phyloP scores from a whole-genome alignment of 208 protist species.

The Trypanosomatidae sp. region DNA sequence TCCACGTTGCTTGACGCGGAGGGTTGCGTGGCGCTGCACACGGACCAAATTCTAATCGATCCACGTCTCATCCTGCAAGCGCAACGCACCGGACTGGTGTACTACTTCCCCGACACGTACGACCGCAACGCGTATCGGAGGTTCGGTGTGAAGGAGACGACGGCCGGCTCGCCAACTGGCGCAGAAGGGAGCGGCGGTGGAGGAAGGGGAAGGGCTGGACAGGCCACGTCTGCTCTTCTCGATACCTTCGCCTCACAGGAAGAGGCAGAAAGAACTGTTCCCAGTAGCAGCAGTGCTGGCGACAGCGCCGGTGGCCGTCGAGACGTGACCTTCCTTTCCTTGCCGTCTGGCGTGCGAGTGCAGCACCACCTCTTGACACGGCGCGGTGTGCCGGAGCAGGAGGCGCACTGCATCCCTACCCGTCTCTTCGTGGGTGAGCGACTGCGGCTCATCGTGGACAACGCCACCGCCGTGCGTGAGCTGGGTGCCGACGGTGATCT shows the following conservation, averaged over 20 bases:
- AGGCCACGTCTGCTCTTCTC: conserved; percentile 20
- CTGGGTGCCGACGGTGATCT: conserved; percentile 5
- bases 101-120: conserved; percentile 77
- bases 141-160: conserved; percentile 9
- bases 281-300: no score
- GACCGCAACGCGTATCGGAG: conserved; percentile 17
- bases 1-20: conserved; percentile 56
- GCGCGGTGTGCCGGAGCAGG: conserved; percentile 54
- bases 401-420: conserved; percentile 54
- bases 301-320: background rate
- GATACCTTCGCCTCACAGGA: conserved; percentile 10
- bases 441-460: conserved; percentile 56
- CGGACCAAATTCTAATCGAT: conserved; percentile 70
- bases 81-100: conserved; percentile 53
- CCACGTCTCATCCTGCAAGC: conserved; percentile 41
- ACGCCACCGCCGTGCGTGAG: conserved; percentile 30
- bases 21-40: conserved; percentile 82
- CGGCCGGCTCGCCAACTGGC: background rate
- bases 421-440: conserved; percentile 62
- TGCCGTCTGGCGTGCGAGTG: conserved; percentile 52
- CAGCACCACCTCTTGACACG: conserved; percentile 60
- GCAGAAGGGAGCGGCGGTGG: conserved; percentile 1
- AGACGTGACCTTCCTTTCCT: conserved; percentile 26
- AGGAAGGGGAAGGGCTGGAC: conserved; percentile 1
- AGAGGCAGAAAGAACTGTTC: no score